Evolutionary conservation across 1,284 basidiomycete genomes (phyloP), one percentile per base, ranked within the genome.

Genomic region (Salmacisia buchloeana): DNA sequence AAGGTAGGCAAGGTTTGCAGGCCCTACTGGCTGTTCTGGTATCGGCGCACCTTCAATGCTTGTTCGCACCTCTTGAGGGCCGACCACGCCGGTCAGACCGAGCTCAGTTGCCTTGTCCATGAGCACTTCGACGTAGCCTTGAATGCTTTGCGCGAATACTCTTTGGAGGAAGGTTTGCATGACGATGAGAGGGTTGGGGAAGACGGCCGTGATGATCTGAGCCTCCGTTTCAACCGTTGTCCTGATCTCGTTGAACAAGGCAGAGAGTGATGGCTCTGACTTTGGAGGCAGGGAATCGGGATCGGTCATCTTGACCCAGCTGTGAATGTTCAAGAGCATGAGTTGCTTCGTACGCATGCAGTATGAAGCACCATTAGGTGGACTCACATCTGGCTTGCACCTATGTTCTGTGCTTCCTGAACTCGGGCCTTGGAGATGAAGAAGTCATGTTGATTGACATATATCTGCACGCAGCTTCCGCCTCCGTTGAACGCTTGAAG

Each of bases 131-230:
- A 79, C 71, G 57, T 75, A 76, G 27, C 66, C 70, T 60, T 78
- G 76, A 2, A 79, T 73, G 25, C 94, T 92, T 83, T 99, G 96
- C 0, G 94, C 94, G 81, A 99, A 99, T 0, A 98, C 92, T 39
- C 96, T 85, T 79, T 97, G 96, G 43, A 99, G 81, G 81, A 99
- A 98, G 6, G 97, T 94, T 81, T 97, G 92, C 92, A 98, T 94
- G 15, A 99, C 96, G n/a, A 92, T 86, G 9, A 90, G 86, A 10
- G 96, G 94, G 70, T 93, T 93, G 0, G 96, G 96, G 80, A 99
- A 99, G 3, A 99, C 96, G 1, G 93, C 96, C 78, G 94, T 93
- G 49, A 98, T 94, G 66, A 99, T 99, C 78, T 97, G 93, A 0
- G 92, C 90, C 81, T 99, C 96, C 70, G 94, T 92, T 38, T 89